These are phyloP conservation scores for Talaromyces pinophilus DNA, from an alignment of 2,329 filamentous ascomycete species.

Conservation along the genomic window DNA sequence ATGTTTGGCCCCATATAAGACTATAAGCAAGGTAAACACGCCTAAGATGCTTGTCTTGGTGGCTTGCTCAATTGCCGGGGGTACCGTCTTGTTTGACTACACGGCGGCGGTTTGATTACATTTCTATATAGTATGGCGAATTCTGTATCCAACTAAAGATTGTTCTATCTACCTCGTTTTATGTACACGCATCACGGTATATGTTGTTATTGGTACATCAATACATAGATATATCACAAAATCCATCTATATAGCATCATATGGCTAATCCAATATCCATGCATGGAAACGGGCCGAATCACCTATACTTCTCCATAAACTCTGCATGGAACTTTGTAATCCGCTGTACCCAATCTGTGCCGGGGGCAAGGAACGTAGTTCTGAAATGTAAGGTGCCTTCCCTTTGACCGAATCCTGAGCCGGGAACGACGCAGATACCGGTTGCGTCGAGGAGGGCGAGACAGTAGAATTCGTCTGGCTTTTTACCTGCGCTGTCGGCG, in stretches of 20 bases:
- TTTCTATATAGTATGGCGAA: too few relatives aligned
- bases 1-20: too few relatives aligned
- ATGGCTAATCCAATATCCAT: not conserved
- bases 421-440: slow-evolving; percentile 90
- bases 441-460: slow-evolving; percentile 88
- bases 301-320: slow-evolving; percentile 79
- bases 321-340: slow-evolving; percentile 88
- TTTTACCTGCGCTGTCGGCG: slow-evolving; percentile 70
- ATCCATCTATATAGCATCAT: not conserved
- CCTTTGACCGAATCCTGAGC: slow-evolving; percentile 91
- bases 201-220: not conserved
- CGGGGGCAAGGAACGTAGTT: slow-evolving; percentile 94
- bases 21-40: too few relatives aligned
- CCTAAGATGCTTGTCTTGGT: too few relatives aligned
- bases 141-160: not conserved
- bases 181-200: not conserved
- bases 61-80: too few relatives aligned
- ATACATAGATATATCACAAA: not conserved
- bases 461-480: slow-evolving; percentile 91
- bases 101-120: too few relatives aligned
- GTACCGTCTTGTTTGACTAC: too few relatives aligned
- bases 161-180: not conserved
- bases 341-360: slow-evolving; percentile 87
- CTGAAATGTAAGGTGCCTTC: slow-evolving; percentile 90
- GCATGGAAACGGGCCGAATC: not conserved